phyloP scores from a whole-genome alignment of 805 yeast genomes.

The Nakazawaea wickerhamii region DNA sequence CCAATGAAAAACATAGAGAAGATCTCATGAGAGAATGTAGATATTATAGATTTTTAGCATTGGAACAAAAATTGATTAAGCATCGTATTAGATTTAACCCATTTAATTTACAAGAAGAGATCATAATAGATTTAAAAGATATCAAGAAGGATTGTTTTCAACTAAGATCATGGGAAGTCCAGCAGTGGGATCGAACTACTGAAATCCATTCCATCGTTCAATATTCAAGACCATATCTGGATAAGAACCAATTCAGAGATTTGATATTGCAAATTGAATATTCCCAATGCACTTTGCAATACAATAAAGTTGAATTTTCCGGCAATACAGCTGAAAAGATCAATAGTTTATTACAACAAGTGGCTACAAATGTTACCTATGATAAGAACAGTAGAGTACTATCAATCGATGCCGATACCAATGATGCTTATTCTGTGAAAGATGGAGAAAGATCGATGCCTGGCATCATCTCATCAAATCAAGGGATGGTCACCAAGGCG shows the following conservation, averaged over 20 bases:
- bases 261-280: slow-evolving; percentile 38
- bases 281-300: slow-evolving; percentile 26
- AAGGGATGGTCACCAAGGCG: slow-evolving; percentile 29
- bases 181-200: too few species aligned
- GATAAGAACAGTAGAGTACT: slow-evolving; percentile 16
- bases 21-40: slow-evolving; percentile 63
- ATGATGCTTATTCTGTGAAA: too few species aligned
- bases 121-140: slow-evolving; percentile 45
- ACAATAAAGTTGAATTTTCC: slow-evolving; percentile 16
- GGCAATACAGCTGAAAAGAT: slow-evolving; percentile 24
- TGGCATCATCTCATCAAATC: slow-evolving; percentile 23
- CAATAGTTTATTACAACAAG: slow-evolving; percentile 15
- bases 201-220: slow-evolving; percentile 17
- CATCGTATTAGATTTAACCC: slow-evolving; percentile 49
- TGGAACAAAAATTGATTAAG: slow-evolving; percentile 66
- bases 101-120: slow-evolving; percentile 46
- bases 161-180: too few species aligned
- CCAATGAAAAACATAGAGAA: slow-evolving; percentile 49
- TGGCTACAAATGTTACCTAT: slow-evolving; percentile 20
- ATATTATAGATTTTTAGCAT: slow-evolving; percentile 68
- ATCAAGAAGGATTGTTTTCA: slow-evolving; percentile 31
- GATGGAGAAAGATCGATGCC: too few species aligned
- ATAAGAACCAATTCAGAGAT: slow-evolving; percentile 27
- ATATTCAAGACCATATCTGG: slow-evolving; percentile 45
- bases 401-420: slow-evolving; percentile 19